A percentile compares a stretch with the other conserved stretches of the same genome.
phyloP scores from a whole-genome alignment of 306 rosid genomes.

The Inga oerstediana region DNA sequence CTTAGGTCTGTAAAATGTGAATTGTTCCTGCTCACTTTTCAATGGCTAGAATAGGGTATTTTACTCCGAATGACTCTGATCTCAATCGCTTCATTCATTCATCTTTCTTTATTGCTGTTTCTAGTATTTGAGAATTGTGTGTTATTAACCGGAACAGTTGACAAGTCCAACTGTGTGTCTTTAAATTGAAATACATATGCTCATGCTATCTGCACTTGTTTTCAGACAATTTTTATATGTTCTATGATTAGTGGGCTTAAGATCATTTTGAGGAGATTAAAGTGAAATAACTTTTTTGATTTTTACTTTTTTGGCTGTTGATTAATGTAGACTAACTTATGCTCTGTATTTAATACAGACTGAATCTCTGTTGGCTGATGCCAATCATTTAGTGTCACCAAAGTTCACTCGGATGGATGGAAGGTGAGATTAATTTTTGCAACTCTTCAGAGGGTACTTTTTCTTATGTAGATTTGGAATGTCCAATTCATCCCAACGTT shows the following conservation, averaged over 20 bases:
- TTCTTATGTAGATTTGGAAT: background rate
- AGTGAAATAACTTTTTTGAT: background rate
- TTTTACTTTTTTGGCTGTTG: background rate
- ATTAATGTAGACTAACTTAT: background rate
- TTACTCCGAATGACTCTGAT: background rate
- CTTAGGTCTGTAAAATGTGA: background rate
- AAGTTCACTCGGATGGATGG: conserved; percentile 42
- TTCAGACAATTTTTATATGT: background rate
- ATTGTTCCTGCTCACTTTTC: background rate
- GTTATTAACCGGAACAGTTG: background rate
- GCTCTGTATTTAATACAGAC: conserved; percentile 36
- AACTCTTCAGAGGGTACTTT: background rate
- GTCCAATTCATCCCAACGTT: background rate
- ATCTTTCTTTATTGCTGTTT: conserved; percentile 7
- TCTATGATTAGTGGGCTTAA: background rate
- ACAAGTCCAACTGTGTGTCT: background rate
- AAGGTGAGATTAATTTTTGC: conserved; percentile 44
- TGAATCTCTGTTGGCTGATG: conserved; percentile 45
- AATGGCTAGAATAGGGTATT: background rate
- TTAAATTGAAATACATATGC: background rate
- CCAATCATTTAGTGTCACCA: conserved; percentile 29
- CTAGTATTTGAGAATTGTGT: background rate
- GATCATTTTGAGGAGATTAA: conserved; percentile 3
- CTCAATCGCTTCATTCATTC: background rate
- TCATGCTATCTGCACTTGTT: background rate